Evolutionary conservation across 257 asterid genomes (phyloP), one percentile per base, ranked within the genome.

Genomic region (Nicotiana otophora): DNA sequence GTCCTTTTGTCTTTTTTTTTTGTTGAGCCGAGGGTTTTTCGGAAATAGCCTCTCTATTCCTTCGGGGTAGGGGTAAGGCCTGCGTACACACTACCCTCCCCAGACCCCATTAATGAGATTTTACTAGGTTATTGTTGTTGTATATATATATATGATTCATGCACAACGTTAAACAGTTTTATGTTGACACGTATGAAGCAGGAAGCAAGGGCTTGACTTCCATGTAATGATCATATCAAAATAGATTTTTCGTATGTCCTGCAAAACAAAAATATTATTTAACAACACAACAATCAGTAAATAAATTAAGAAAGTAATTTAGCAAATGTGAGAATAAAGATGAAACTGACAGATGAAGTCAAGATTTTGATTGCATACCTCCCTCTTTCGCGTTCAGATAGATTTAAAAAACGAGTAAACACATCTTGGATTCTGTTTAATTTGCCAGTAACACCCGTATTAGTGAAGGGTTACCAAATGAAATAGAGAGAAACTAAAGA

Each of bases 361-460:
- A 74, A 61, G 5, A 60, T 5, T 31, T 57, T 76, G 39, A n/a
- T 17, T 10, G 60, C 66, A 67, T 77, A 83, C 85, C 77, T 83
- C 14, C 72, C 82, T 64, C 26, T 83, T 5, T 83, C 79, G 2
- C 42, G 51, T 63, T 64, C 69, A 20, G 85, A 57, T 33, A 83
- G 82, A 77, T 20, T 48, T n/a, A 77, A 5, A 33, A 83, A 83
- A 51, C 62, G 85, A 78, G 34, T 28, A 53, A 83, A 26, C 63
- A 83, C 85, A 31, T 83, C 82, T 77, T 83, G 82, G 2, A 77
- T 65, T 77, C 79, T 83, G 72, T 72, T 23, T 72, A 48, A 72
- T 46, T 46, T 14, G 1, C 11, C 61, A 26, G 3, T 23, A 46
- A 26, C 39, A 72, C 12, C 1, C 30, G 8, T 12, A 46, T 72